Conservation (phyloP, 1,284 basidiomycete genomes). For the Ustilago nuda region DNA sequence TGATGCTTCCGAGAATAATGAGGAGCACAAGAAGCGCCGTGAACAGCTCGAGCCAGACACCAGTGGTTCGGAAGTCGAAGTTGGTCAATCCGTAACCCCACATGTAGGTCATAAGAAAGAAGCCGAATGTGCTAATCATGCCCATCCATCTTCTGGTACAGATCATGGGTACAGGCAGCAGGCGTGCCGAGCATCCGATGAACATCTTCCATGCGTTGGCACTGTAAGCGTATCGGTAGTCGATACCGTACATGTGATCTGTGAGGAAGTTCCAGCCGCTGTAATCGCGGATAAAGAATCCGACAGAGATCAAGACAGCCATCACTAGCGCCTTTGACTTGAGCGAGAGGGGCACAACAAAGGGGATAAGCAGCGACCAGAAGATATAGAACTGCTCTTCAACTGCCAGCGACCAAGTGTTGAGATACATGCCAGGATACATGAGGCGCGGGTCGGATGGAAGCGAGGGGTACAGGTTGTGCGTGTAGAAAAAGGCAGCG, state of each 20-base stretch:
- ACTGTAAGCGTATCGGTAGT: constrained; percentile 37
- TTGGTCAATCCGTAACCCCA: constrained; percentile 22
- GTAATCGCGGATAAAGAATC: constrained; percentile 29
- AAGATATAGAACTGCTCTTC: constrained; percentile 53
- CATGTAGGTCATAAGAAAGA: constrained; percentile 27
- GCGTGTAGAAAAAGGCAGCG: constrained; percentile 30
- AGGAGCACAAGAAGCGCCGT: constrained; percentile 19
- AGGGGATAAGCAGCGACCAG: constrained; percentile 39
- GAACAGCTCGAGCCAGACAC: constrained; percentile 34
- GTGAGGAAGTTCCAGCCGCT: constrained; percentile 28
- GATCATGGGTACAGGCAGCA: constrained; percentile 27
- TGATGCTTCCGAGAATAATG: constrained; percentile 28
- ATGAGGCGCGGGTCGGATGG: constrained; percentile 22
- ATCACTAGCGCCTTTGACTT: constrained; percentile 18
- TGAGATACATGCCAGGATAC: constrained; percentile 32
- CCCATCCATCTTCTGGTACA: constrained; percentile 21
- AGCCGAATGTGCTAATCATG: constrained; percentile 17
- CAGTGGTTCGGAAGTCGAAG: constrained; percentile 33
- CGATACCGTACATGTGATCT: constrained; percentile 30
- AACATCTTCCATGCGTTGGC: constrained; percentile 45
- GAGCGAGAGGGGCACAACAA: constrained; percentile 32
- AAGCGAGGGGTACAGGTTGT: constrained; percentile 29
- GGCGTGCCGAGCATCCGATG: constrained; percentile 32
- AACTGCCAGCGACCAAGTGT: constrained; percentile 48
- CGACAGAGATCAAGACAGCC: constrained; percentile 14